Percentiles rank a stretch among this genome's conserved stretches.
Evolutionary conservation across 1,284 basidiomycete genomes (phyloP).

Genomic region (Tilletia horrida): DNA sequence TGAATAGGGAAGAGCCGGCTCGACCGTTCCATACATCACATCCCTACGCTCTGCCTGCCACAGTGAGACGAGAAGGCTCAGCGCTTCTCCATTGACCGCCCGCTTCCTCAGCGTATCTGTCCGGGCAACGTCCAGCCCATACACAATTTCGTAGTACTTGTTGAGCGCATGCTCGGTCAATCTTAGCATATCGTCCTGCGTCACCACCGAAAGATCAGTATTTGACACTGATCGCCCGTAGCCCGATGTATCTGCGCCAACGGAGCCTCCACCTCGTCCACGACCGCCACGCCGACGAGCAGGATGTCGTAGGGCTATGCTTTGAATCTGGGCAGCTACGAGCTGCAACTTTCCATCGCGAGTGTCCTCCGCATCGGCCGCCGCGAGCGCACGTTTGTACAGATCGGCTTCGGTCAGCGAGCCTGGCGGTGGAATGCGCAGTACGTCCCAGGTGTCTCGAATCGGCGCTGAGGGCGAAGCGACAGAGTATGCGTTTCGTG

Average conservation of each 20-base stretch:
- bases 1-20: not conserved
- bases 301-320: not conserved
- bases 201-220: not conserved
- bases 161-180: not conserved
- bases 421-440: not conserved
- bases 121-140: not conserved
- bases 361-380: not conserved
- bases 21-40: not conserved
- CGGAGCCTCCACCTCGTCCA: not conserved
- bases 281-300: not conserved
- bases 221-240: too few species aligned
- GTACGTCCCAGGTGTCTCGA: not conserved
- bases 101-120: not conserved
- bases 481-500: not conserved
- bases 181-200: not conserved
- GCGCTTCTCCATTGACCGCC: conserved; percentile 11
- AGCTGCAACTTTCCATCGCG: not conserved
- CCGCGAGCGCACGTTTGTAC: not conserved
- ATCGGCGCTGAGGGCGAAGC: not conserved
- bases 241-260: not conserved
- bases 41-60: conserved; percentile 2
- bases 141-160: conserved; percentile 1
- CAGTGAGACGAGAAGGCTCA: not conserved
- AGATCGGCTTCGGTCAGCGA: not conserved
- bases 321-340: not conserved